phyloP scores from a whole-genome alignment of 148 eudicot species.

The Chenopodium berlandieri region DNA sequence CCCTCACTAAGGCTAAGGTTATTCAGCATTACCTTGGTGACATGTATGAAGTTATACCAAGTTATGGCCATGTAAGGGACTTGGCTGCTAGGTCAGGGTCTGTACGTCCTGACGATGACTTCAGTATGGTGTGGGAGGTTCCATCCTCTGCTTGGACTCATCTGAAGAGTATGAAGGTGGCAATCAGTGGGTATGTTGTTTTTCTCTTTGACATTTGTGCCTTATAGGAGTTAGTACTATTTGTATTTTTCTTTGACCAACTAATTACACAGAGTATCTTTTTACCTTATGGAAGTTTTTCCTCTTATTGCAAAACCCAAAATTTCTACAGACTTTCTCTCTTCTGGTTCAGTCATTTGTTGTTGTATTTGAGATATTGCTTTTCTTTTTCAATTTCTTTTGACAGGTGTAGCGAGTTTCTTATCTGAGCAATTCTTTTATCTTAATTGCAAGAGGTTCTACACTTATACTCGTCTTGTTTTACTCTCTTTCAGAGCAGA shows the following conservation, averaged over 20 bases:
- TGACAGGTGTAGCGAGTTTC: not conserved
- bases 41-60: constrained; percentile 90
- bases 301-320: not conserved
- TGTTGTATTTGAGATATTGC: not conserved
- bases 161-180: constrained; percentile 91
- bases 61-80: constrained; percentile 98
- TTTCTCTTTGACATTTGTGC: not conserved
- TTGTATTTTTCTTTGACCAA: constrained; percentile 5
- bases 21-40: constrained; percentile 98
- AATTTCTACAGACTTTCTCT: not conserved
- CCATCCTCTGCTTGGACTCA: constrained; percentile 95
- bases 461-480: constrained; percentile 35
- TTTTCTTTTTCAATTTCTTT: not conserved
- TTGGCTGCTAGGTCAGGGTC: constrained; percentile 97
- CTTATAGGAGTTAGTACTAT: not conserved
- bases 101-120: constrained; percentile 92
- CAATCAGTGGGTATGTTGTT: constrained; percentile 68
- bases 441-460: constrained; percentile 5
- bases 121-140: constrained; percentile 99
- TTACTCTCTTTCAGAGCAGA: constrained; percentile 66
- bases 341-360: not conserved
- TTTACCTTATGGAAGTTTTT: not conserved
- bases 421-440: not conserved
- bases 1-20: constrained; percentile 86
- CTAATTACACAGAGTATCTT: not conserved